Conservation (phyloP, 148 eudicot genomes). For the Arctostaphylos glauca region DNA sequence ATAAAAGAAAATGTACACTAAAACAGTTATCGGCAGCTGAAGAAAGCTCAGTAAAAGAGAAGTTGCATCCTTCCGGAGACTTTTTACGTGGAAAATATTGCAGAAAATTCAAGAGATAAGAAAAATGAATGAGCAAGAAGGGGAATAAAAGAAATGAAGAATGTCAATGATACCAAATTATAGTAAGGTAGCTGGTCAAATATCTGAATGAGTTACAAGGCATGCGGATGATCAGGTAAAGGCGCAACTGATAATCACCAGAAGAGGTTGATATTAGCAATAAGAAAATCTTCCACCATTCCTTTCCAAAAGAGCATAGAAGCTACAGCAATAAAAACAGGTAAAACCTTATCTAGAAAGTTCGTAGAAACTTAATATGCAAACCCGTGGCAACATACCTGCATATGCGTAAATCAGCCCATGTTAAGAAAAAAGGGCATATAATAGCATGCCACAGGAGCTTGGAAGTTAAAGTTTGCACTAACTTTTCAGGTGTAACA, state of each 20-base stretch:
- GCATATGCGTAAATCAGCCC: neutral
- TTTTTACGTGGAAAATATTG: neutral
- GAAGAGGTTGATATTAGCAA: neutral
- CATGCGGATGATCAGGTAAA: neutral
- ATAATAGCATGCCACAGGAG: neutral
- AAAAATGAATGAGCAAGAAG: neutral
- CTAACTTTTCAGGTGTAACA: neutral
- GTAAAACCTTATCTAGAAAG: neutral
- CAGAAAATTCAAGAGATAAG: neutral
- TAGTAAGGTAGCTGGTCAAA: neutral
- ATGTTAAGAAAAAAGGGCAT: neutral
- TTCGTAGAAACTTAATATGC: neutral
- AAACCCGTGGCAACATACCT: neutral
- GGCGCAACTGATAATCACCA: neutral
- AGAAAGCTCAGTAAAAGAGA: neutral
- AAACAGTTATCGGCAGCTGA: too few relatives aligned
- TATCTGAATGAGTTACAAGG: neutral
- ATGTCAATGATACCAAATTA: neutral
- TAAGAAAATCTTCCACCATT: neutral
- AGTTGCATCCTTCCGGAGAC: neutral
- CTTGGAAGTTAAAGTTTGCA: neutral
- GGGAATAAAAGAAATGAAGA: neutral
- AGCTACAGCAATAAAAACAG: neutral
- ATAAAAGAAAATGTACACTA: neutral
- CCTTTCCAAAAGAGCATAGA: constrained; percentile 7